Base-by-base conservation (phyloP, 179 eudicot species). In the Spergularia azorica region DNA sequence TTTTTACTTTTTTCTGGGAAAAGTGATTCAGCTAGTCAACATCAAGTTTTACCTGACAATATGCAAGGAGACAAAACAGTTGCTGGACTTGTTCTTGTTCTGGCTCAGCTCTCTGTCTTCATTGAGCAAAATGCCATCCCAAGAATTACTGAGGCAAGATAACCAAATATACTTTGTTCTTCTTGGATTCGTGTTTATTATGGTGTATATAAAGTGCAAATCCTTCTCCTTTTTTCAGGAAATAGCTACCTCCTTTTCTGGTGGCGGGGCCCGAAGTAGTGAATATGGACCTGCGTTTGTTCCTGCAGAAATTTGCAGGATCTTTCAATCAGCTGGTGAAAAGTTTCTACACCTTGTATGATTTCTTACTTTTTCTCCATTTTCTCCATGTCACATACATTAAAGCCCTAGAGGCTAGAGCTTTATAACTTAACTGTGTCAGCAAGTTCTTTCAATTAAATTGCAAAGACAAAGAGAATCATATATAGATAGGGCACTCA, bases 91-190 rank as follows among this genome's bases (percentile, higher is more conserved):
- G 90, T 94, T 78, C 96, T 94, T 86, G 90, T 96, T 81, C 86
- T 96, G 78, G 90, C 97, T 80, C 89, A 94, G 84, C 94, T 96
- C 48, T 88, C 90, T 70, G 84, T 87, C 64, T 90, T 87, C 76
- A 82, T 94, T 59, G 99, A 96, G 84, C 99, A 91, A 84, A 90
- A 77, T 85, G 97, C 97, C 79, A 87, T 92, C 81, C 96, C 98
- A 80, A 86, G 96, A 90, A 89, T 94, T 75, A 94, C 96, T 0
- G 99, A 94, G 98, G 99, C 82, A 81, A 85, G 94, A 79, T 74
- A 70, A 75, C 52, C 68, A 21, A 65, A 36, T 61, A 64, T 17
- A 8, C 41, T 57, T 41, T 17, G 41, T 63, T 70, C 48, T 66
- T 78, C 36, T 51, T 73, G 16, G 26, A 63, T 78, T 64, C 36